A percentile compares a stretch with the other conserved stretches of the same genome.
Conservation (phyloP, 305 asterid species). For the Vinca major region DNA sequence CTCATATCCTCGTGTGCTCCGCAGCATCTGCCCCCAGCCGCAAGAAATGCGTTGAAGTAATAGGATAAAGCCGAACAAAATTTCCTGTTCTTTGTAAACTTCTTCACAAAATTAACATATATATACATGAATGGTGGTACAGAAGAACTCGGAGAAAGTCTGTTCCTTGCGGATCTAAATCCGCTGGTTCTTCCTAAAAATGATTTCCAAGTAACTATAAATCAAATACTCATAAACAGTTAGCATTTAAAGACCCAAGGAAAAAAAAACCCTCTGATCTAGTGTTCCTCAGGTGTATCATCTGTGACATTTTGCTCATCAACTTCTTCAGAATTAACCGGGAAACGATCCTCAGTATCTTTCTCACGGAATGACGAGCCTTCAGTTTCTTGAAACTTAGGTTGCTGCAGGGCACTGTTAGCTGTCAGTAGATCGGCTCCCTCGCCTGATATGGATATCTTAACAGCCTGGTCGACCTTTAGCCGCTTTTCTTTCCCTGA, state of each 20-base stretch:
- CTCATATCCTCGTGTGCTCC: too few species aligned
- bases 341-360: constrained; percentile 19
- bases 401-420: constrained; percentile 17
- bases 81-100: background rate
- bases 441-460: constrained; percentile 18
- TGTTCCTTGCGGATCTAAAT: background rate
- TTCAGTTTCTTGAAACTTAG: constrained; percentile 37
- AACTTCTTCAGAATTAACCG: constrained; percentile 21
- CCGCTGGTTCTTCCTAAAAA: too few species aligned
- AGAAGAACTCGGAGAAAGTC: background rate
- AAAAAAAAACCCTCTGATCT: constrained; percentile 5
- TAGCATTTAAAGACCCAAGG: background rate
- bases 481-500: constrained; percentile 15
- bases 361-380: constrained; percentile 45
- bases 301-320: constrained; percentile 28
- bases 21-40: too few species aligned
- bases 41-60: too few species aligned
- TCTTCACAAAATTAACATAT: background rate
- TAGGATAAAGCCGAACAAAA: too few species aligned
- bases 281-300: constrained; percentile 26
- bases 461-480: constrained; percentile 24
- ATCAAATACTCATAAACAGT: constrained; percentile 4
- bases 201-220: background rate
- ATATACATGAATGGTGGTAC: background rate
- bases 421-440: constrained; percentile 21